phyloP scores from a whole-genome alignment of 2,329 filamentous ascomycete species.

The Albifimbria verrucaria region DNA sequence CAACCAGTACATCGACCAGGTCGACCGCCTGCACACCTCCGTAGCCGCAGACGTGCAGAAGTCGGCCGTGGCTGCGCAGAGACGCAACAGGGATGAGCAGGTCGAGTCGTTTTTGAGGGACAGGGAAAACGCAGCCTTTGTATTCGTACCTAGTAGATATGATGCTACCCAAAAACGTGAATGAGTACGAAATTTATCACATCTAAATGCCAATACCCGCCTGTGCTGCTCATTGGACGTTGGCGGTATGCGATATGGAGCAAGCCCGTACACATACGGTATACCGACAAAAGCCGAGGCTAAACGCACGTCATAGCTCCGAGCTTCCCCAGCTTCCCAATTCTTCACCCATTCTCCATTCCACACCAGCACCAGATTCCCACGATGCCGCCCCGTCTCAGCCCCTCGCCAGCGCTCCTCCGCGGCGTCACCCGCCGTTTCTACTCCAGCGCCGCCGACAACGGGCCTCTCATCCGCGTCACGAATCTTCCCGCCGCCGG shows the following conservation, averaged over 20 bases:
- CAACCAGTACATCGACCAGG: conserved; percentile 61
- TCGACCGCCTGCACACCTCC: conserved; percentile 61
- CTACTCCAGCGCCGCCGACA: conserved; percentile 43
- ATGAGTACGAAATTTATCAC: background rate
- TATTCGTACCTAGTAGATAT: background rate
- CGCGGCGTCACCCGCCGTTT: conserved; percentile 21
- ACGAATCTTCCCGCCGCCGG: conserved; percentile 74
- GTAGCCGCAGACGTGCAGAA: conserved; percentile 58
- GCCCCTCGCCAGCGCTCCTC: conserved; percentile 12
- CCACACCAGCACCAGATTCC: background rate
- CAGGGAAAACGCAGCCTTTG: conserved; percentile 46
- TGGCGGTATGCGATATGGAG: too few relatives aligned
- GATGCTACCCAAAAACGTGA: background rate
- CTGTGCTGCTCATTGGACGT: too few relatives aligned
- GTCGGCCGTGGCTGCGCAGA: conserved; percentile 49
- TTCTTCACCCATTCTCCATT: background rate
- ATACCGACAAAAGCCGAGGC: conserved; percentile 3
- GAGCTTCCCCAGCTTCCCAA: background rate
- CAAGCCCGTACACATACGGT: too few relatives aligned
- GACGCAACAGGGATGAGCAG: conserved; percentile 58
- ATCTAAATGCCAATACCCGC: background rate
- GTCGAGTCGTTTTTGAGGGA: conserved; percentile 76
- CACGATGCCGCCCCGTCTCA: conserved; percentile 30
- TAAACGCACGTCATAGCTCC: background rate
- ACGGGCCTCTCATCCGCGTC: conserved; percentile 61